Base-by-base conservation (phyloP, 2,329 filamentous ascomycete species). In the Penicillium sp. region DNA sequence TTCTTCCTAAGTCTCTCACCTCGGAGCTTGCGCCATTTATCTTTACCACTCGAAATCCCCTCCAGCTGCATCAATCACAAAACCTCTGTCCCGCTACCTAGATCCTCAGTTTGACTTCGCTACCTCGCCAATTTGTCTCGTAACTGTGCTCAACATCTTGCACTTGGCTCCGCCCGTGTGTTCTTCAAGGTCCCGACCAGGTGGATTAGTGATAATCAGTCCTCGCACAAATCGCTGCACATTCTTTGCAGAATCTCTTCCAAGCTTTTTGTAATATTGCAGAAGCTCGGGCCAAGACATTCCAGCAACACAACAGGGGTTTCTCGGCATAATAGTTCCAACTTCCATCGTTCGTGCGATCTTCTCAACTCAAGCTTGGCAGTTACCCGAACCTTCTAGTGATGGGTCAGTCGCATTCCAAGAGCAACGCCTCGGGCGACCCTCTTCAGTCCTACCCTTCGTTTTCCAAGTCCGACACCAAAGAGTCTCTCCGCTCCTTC, bases 381-480 rank as follows among this genome's bases (percentile, higher is more conserved):
- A 71, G 62, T 65, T 61, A 67, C 70, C 69, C 67, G 43, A 61
- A 51, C 65, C 61, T 66, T 70, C 65, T 67, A 67, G 73, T 64
- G 58, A 80, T 81, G 79, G 79, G 79, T 70, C 78, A 81, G 71
- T 76, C 78, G 70, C 79, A 80, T 72, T 81, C 79, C 65, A 81
- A 81, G 69, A 77, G 78, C 67, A 79, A 77, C 59, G 82, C 84
- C 67, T 80, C 81, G 50, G 75, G 76, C 62, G 85, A 89, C 38
- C 81, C 84, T 60, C 79, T 97, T 58, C 88, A 91, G 74, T 90
- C 91, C 31, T 96, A 94, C 75, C 93, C 92, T 29, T 96, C 93
- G 29, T 93, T 97, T 73, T 90, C 88, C 77, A 89, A 89, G 72
- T 91, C 92, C 55, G 93, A 97, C 72, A 97, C 93, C 29, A 93